Conservation (phyloP, 2,329 filamentous ascomycete species). For the Ceratocystis smalleyi region DNA sequence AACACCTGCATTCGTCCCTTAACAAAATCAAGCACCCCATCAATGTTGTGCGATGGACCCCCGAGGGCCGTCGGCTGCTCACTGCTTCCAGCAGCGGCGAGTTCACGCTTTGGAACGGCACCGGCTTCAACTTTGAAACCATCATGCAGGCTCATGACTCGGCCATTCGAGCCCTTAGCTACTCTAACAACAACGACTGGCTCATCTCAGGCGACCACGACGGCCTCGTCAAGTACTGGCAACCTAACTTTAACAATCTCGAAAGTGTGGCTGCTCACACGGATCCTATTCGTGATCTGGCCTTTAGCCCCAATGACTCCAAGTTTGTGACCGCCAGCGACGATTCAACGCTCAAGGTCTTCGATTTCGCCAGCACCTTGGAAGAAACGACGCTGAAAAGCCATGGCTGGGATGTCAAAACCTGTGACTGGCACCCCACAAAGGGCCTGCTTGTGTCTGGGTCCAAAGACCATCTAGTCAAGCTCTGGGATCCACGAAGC, state of each 20-base stretch:
- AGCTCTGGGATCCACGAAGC: constrained; percentile 93
- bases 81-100: constrained; percentile 94
- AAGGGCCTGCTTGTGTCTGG: constrained; percentile 91
- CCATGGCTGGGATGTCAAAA: constrained; percentile 97
- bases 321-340: constrained; percentile 96
- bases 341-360: constrained; percentile 85
- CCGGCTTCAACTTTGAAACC: constrained; percentile 97
- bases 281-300: constrained; percentile 77
- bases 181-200: constrained; percentile 95
- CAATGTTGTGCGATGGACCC: constrained; percentile 94
- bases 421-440: constrained; percentile 91
- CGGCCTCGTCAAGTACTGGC: constrained; percentile 95
- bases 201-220: constrained; percentile 89
- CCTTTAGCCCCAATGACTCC: constrained; percentile 83
- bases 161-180: constrained; percentile 66
- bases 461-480: constrained; percentile 93
- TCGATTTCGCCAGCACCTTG: constrained; percentile 77
- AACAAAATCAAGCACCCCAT: constrained; percentile 98
- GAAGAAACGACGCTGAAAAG: constrained; percentile 75
- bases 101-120: constrained; percentile 97
- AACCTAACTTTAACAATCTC: constrained; percentile 97
- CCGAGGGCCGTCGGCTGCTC: constrained; percentile 77
- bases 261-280: constrained; percentile 84
- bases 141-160: constrained; percentile 96
- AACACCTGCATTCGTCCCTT: constrained; percentile 90